phyloP scores from a whole-genome alignment of 108 stramenopile genomes.

The Cylindrotheca fusiformis region DNA sequence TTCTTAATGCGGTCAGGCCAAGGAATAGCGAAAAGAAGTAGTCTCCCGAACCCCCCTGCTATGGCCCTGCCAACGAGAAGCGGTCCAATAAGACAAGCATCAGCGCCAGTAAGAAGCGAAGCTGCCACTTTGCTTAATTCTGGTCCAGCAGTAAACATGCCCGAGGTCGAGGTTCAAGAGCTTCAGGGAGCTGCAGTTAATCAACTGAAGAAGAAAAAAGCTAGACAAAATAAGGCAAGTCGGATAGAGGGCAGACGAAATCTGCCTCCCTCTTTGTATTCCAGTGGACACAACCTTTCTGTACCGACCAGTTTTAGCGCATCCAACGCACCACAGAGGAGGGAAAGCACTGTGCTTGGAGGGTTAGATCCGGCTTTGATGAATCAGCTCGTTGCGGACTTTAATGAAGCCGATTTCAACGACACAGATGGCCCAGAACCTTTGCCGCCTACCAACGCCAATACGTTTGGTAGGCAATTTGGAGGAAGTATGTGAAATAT shows the following conservation, averaged over 20 bases:
- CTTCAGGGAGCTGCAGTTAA: constrained; percentile 14
- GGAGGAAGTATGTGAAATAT: neutral
- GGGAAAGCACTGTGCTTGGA: constrained; percentile 1
- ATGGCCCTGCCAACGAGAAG: neutral
- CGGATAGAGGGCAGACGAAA: constrained; percentile 11
- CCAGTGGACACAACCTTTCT: no score
- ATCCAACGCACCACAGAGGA: no score
- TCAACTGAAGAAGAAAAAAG: constrained; percentile 26
- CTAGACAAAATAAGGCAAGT: constrained; percentile 22
- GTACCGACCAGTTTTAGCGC: no score
- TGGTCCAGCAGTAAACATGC: constrained; percentile 1
- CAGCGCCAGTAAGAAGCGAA: neutral
- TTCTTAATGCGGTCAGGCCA: constrained; percentile 14
- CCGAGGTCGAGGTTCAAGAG: constrained; percentile 2
- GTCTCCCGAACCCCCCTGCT: neutral
- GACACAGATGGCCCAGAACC: constrained; percentile 7
- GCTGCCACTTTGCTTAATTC: constrained; percentile 6
- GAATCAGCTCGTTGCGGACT: constrained; percentile 6
- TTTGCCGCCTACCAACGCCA: constrained; percentile 5
- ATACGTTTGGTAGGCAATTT: constrained; percentile 2
- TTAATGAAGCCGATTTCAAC: constrained; percentile 15
- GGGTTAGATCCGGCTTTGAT: constrained; percentile 8
- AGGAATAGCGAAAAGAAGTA: neutral
- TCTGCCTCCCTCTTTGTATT: no score
- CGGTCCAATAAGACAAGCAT: neutral